These are phyloP conservation scores for Firmiana major DNA, from an alignment of 345 rosid genomes.

Conservation along the genomic window DNA sequence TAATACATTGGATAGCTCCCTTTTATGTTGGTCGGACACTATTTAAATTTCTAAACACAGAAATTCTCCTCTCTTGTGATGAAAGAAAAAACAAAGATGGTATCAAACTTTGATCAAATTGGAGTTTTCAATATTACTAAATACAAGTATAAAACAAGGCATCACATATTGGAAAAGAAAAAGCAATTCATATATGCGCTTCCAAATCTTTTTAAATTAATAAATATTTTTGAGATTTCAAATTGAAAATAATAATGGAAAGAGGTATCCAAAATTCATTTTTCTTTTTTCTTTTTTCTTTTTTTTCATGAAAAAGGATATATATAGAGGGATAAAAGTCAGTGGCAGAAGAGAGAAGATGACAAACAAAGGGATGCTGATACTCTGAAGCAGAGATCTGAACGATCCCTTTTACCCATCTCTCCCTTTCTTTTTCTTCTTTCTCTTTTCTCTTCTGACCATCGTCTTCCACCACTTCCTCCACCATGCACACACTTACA, in stretches of 20 bases:
- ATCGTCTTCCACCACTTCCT: neutral
- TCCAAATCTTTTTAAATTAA: no score
- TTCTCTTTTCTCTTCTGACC: neutral
- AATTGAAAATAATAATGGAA: no score
- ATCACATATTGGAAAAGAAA: neutral
- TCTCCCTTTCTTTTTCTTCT: neutral
- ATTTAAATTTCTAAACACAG: neutral
- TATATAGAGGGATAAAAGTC: neutral
- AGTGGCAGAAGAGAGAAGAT: neutral
- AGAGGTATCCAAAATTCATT: neutral
- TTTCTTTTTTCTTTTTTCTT: neutral
- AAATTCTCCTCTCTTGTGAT: neutral
- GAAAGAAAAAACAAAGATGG: no score
- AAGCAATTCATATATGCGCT: no score
- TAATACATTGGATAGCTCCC: neutral
- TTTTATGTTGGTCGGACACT: neutral
- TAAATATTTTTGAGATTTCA: no score
- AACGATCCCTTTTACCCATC: neutral
- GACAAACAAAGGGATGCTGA: neutral
- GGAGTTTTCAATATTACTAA: neutral
- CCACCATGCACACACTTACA: neutral
- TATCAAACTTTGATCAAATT: neutral
- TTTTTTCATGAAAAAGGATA: neutral
- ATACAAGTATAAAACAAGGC: neutral
- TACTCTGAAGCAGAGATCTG: constrained; percentile 2